phyloP scores from a whole-genome alignment of 306 rosid genomes.

The Citrullus colocynthis region DNA sequence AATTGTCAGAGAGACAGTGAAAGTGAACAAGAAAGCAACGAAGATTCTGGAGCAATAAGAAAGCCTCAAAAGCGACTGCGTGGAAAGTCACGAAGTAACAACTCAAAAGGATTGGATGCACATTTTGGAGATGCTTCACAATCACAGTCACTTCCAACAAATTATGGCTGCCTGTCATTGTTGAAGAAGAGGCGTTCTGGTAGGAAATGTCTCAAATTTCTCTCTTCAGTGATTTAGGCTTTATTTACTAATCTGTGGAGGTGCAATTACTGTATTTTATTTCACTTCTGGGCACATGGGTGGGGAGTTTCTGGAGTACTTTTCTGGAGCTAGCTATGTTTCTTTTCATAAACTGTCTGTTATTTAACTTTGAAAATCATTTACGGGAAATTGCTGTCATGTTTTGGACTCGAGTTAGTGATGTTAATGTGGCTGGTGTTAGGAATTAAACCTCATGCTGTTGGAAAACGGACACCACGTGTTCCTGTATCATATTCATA shows the following conservation, averaged over 20 bases:
- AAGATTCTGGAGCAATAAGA: constrained; percentile 34
- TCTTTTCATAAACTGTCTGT: neutral
- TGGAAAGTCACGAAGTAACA: constrained; percentile 31
- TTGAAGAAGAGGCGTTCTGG: constrained; percentile 75
- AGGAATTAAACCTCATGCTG: constrained; percentile 85
- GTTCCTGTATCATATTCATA: constrained; percentile 56
- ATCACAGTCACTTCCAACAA: constrained; percentile 50
- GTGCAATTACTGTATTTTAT: neutral
- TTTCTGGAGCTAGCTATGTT: neutral
- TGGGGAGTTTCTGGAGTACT: neutral
- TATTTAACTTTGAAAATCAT: neutral
- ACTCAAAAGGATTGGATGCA: constrained; percentile 38
- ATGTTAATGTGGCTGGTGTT: constrained; percentile 13
- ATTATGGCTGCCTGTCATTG: constrained; percentile 64
- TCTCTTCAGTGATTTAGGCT: neutral
- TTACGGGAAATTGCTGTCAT: neutral
- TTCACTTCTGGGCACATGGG: neutral
- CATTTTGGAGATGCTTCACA: constrained; percentile 49
- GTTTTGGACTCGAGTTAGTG: neutral
- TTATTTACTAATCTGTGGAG: neutral
- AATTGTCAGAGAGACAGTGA: constrained; percentile 78
- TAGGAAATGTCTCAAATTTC: constrained; percentile 25
- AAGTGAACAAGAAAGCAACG: constrained; percentile 67
- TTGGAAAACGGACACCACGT: constrained; percentile 91
- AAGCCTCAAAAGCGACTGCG: constrained; percentile 49